Conservation (phyloP, 306 rosid species). For the Dryas alaskensis region DNA sequence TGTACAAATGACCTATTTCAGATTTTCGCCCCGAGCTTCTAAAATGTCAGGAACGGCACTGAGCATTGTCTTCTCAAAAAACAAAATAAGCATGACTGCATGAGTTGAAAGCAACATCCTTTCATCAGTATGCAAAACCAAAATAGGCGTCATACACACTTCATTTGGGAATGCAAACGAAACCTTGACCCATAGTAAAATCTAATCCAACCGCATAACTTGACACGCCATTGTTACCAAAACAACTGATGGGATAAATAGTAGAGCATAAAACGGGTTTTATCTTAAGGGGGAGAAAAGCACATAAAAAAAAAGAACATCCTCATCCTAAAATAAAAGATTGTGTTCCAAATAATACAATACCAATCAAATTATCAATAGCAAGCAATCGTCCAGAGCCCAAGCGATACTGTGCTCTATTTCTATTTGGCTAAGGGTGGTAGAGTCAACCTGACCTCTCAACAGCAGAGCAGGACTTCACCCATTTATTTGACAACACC, state of each 20-base stretch:
- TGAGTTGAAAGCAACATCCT: not conserved
- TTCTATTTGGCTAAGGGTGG: not conserved
- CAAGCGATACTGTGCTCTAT: not conserved
- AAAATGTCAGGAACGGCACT: not conserved
- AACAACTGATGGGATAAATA: not conserved
- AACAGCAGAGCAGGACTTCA: not conserved
- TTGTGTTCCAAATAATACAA: not conserved
- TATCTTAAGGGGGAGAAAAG: not conserved
- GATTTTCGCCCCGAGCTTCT: too few relatives aligned
- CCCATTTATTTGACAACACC: not conserved
- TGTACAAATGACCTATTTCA: too few relatives aligned
- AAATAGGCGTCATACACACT: not conserved
- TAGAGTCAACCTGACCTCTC: not conserved
- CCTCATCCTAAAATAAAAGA: not conserved
- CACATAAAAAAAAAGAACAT: not conserved
- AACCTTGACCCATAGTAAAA: not conserved
- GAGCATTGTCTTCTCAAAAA: too few relatives aligned
- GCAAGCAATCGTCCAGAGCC: not conserved
- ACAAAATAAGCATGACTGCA: not conserved
- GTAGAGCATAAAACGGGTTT: not conserved
- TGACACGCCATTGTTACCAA: not conserved
- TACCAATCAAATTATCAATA: not conserved
- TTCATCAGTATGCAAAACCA: not conserved
- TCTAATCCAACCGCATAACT: not conserved
- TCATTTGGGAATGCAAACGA: not conserved